Evolutionary conservation across 352 stramenopile genomes (phyloP), one percentile per base, ranked within the genome.

Genomic region (Pythium apleroticum): DNA sequence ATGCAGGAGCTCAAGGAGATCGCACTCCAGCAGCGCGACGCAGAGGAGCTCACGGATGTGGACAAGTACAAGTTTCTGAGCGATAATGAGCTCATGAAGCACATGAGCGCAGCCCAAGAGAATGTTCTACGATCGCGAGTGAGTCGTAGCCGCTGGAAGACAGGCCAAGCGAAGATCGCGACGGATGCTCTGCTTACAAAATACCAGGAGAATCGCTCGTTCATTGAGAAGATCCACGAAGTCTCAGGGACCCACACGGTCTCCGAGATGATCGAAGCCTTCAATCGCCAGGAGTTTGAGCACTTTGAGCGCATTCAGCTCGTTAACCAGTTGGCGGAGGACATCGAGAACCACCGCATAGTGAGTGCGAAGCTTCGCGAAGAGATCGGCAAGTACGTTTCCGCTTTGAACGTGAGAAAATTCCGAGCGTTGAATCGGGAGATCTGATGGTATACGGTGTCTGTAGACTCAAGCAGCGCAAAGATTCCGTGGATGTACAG

Each of bases 251-350:
- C 78, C 1, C 86, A 78, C 63, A 92, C 83, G 2, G 81, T 92
- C 6, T 88, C 82, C 1, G 86, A 91, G 56, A 84, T 94, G 75
- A 94, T 94, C 65, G 81, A 94, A 14, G 82, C 80, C 1, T 94
- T 94, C 69, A 91, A 93, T 69, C 88, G 83, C 41, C 84, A 95
- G 60, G 84, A 93, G 56, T 72, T 85, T 31, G 84, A 91, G 43
- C 84, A 93, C 45, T 93, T 95, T 66, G 86, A 91, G 54, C 75
- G 82, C 19, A 91, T 95, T 43, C 86, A 95, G 60, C 74, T 89
- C 20, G 84, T 93, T 12, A 95, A 95, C 46, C 80, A 89, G 66
- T 64, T 95, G 2, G 84, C 82, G 3, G 81, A 95, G 60, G 86
- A 95, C 49, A 92, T 95, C 24, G 86, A 95, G 55, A 82, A 81